Evolutionary conservation across 2,329 filamentous ascomycete genomes (phyloP), one percentile per base, ranked within the genome.

Genomic region (Tolypocladium album): DNA sequence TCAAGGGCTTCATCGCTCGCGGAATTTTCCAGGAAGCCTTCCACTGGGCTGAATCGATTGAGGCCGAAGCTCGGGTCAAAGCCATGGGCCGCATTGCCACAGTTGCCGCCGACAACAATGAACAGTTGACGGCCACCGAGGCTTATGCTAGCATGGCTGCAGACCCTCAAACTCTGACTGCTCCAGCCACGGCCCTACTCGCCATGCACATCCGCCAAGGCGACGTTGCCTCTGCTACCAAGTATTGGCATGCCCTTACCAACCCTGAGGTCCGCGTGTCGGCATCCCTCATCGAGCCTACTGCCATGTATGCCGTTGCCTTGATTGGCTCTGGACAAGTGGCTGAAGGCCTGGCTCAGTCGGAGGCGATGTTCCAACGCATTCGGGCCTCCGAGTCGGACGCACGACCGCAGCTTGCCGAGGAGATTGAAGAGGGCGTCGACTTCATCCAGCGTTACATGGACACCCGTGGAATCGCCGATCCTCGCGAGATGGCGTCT

Each of bases 281-380:
- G 15, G 72, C 81, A 59, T 78, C 85, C 39, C 88, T 95, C 72
- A 88, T 96, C 63, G 92, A 96, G 76, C 89, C 92, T 31, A 88
- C 91, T 15, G 85, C 90, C 60, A 96, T 97, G 91, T 96, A 93
- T 69, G 86, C 89, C 17, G 85, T 96, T 60, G 90, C 92, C 56
- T 80, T 97, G 72, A 88, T 97, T 70, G 89, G 90, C 59, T 90
- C 89, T 63, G 91, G 92, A 50, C 87, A 92, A 68, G 83, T 92
- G 56, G 85, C 88, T n/a, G 90, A 93, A 69, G 94, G 88, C 57
- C 75, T 97, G 61, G 78, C 81, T 15, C 86, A 94, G 70, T 87
- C 89, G 12, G 89, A 94, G 67, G 79, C 86, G 69, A 95, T 96
- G 90, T 96, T 97, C 73, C 80, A 87, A 69, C 87, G 89, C 62